Conservation (phyloP, 495 filamentous ascomycete species). For the Aspergillus sclerotiicarbonarius region DNA sequence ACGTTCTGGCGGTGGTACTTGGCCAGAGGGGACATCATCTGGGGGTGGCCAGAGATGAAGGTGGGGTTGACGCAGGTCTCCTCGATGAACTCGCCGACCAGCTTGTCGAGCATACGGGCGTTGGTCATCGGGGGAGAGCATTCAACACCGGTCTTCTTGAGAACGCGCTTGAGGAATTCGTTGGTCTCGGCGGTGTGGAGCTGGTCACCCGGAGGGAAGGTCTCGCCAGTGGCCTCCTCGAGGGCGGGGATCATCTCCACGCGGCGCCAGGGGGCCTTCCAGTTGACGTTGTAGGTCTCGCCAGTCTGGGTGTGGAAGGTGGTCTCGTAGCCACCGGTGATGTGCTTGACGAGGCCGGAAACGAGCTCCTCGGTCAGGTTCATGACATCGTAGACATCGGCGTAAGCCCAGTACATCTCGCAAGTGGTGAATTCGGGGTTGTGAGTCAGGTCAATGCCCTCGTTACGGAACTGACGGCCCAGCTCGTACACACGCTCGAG, state of each 20-base stretch:
- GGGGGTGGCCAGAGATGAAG: slow-evolving; percentile 90
- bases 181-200: slow-evolving; percentile 86
- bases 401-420: slow-evolving; percentile 96
- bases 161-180: slow-evolving; percentile 77
- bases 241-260: slow-evolving; percentile 96
- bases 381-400: slow-evolving; percentile 92
- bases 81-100: slow-evolving; percentile 95
- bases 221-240: slow-evolving; percentile 85
- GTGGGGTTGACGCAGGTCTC: slow-evolving; percentile 91
- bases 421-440: slow-evolving; percentile 98
- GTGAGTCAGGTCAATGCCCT: slow-evolving; percentile 94
- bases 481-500: slow-evolving; percentile 91
- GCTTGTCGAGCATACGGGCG: slow-evolving; percentile 95
- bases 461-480: slow-evolving; percentile 89
- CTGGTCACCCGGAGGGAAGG: slow-evolving; percentile 85
- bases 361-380: slow-evolving; percentile 91
- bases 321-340: slow-evolving; percentile 83
- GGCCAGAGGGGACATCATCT: slow-evolving; percentile 97
- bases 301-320: slow-evolving; percentile 78
- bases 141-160: slow-evolving; percentile 87
- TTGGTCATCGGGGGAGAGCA: slow-evolving; percentile 90
- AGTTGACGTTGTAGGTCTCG: slow-evolving; percentile 86
- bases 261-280: slow-evolving; percentile 89
- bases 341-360: slow-evolving; percentile 82
- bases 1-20: slow-evolving; percentile 82